phyloP scores from a whole-genome alignment of 2,329 filamentous ascomycete genomes.

The Aspergillus sp. region DNA sequence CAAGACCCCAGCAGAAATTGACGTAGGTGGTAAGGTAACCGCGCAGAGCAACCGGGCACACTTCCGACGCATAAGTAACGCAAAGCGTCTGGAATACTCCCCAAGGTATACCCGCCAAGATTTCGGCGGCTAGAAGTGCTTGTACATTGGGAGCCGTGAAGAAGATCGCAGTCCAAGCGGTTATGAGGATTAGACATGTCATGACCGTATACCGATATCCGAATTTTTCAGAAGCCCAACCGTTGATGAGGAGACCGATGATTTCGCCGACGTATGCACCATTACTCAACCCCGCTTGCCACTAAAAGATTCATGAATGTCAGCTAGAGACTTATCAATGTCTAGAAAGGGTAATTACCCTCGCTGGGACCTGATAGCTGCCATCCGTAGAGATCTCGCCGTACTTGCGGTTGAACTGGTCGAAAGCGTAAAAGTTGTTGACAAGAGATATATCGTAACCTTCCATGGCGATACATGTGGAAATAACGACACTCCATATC shows the following conservation, averaged over 20 bases:
- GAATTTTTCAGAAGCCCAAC: conserved; percentile 56
- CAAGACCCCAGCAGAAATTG: conserved; percentile 54
- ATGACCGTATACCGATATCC: conserved; percentile 59
- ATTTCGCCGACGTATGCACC: conserved; percentile 52
- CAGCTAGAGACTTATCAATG: conserved; percentile 13
- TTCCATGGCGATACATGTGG: conserved; percentile 91
- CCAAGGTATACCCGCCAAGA: conserved; percentile 57
- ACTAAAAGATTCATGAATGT: conserved; percentile 32
- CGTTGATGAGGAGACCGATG: conserved; percentile 57
- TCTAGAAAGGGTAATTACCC: conserved; percentile 30
- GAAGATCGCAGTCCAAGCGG: conserved; percentile 55
- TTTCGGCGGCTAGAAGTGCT: conserved; percentile 54
- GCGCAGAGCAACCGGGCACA: conserved; percentile 52
- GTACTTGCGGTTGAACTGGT: conserved; percentile 48
- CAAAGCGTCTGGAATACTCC: conserved; percentile 57
- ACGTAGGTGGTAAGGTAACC: conserved; percentile 53
- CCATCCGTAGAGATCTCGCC: conserved; percentile 39
- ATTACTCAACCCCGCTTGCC: conserved; percentile 53
- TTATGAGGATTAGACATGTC: conserved; percentile 51
- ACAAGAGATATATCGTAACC: conserved; percentile 82
- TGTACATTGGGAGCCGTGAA: conserved; percentile 56
- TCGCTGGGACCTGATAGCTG: conserved; percentile 44
- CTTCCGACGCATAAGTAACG: conserved; percentile 53
- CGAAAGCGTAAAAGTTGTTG: conserved; percentile 72
- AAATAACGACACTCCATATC: conserved; percentile 80